Evolutionary conservation across 2,329 filamentous ascomycete species (phyloP), one percentile per base, ranked within the genome.

Genomic region (Mariannaea elegans): DNA sequence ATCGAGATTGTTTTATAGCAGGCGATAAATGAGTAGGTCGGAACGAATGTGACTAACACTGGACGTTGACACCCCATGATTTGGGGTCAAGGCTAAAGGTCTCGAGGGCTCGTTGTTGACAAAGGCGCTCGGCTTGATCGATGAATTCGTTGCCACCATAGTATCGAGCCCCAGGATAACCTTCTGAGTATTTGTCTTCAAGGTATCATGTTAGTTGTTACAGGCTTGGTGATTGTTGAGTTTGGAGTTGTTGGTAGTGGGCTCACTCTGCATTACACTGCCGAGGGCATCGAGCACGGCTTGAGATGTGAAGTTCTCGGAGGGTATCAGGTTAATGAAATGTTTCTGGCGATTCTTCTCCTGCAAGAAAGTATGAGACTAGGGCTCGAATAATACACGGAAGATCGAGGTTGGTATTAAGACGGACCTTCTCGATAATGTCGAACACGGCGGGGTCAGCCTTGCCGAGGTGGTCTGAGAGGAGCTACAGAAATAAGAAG

Each of bases 111-210:
- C 94, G 89, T 75, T 92, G 85, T 80, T 98, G 95, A 79, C 94
- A 98, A 46, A 97, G 82, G 45, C 90, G 83, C 81, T 98, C 94
- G 6, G 94, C 87, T 72, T 93, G 87, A 73, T 98, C 94, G 72
- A 98, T 98, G 77, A 94, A 93, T 79, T 97, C 91, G 77, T 98
- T 98, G 65, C 94, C 94, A 53, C 94, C 94, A 75, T 98, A 98
- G 81, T 98, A 98, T 74, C 94, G 86, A 62, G 94, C 94, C 56
- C 95, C 95, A 29, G 94, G 95, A 72, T 99, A 99, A 50, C 95
- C 95, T 78, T 99, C 95, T 0, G 95, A 98, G 81, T 99, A 99
- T 78, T 99, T 98, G 80, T 98, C 92, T 91, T 72, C 63, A 62
- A 55, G 38, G 16, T 14, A n/a, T 19, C 16, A 32, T 9, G 39